Evolutionary conservation across 2,329 filamentous ascomycete species (phyloP).

Genomic region (Didymella arachidicola): DNA sequence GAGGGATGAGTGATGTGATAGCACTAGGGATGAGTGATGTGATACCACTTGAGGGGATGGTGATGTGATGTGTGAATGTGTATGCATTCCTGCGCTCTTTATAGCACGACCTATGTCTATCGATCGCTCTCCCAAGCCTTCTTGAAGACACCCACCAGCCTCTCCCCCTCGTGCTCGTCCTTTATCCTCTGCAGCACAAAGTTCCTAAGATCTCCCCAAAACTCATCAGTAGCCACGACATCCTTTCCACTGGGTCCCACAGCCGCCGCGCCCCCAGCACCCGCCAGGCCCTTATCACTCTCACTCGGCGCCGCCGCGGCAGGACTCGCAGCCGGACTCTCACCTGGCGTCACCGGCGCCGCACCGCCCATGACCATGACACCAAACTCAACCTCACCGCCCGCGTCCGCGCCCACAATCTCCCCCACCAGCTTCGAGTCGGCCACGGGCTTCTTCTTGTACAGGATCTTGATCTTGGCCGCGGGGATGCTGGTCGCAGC

Average conservation of each 20-base stretch:
- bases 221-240: slow-evolving; percentile 73
- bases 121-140: slow-evolving; percentile 67
- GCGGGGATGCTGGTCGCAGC: slow-evolving; percentile 49
- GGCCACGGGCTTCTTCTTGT: slow-evolving; percentile 83
- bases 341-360: slow-evolving; percentile 45
- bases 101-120: slow-evolving; percentile 9
- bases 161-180: slow-evolving; percentile 70
- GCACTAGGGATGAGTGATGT: too few species aligned
- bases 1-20: too few species aligned
- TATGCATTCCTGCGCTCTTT: background rate
- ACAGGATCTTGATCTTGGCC: slow-evolving; percentile 84
- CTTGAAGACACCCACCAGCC: slow-evolving; percentile 73
- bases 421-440: slow-evolving; percentile 82
- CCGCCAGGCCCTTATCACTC: slow-evolving; percentile 53
- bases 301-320: slow-evolving; percentile 63
- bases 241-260: slow-evolving; percentile 65
- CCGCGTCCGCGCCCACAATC: slow-evolving; percentile 65
- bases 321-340: slow-evolving; percentile 56
- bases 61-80: slow-evolving; percentile 10
- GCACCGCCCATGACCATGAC: slow-evolving; percentile 83
- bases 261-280: slow-evolving; percentile 50
- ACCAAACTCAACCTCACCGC: slow-evolving; percentile 72
- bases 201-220: slow-evolving; percentile 85
- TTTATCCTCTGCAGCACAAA: slow-evolving; percentile 82
- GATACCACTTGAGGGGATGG: background rate